Evolutionary conservation across 140 eudicot genomes (phyloP).

Genomic region (Stevia rebaudiana): DNA sequence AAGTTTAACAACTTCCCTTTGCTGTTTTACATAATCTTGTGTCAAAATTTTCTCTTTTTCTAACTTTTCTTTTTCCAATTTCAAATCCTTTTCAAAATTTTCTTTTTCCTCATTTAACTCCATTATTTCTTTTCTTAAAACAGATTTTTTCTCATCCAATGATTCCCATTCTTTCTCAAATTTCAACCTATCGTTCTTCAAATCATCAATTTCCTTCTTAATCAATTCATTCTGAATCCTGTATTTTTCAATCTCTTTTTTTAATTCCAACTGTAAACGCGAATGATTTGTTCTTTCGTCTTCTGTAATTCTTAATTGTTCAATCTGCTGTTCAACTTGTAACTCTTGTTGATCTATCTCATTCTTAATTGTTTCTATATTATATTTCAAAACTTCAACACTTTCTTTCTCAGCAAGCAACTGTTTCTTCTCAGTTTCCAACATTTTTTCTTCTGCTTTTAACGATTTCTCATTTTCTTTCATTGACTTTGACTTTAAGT

Average conservation of each 20-base stretch:
- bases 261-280: constrained; percentile 46
- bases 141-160: constrained; percentile 66
- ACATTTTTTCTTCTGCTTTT: constrained; percentile 42
- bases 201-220: constrained; percentile 59
- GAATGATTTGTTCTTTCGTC: constrained; percentile 46
- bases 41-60: constrained; percentile 47
- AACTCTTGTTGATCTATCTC: constrained; percentile 42
- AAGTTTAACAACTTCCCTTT: constrained; percentile 45
- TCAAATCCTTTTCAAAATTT: constrained; percentile 40
- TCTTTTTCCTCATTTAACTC: constrained; percentile 44
- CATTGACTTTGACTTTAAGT: constrained; percentile 38
- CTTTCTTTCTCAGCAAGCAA: constrained; percentile 44
- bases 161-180: constrained; percentile 89
- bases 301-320: constrained; percentile 42
- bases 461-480: constrained; percentile 55
- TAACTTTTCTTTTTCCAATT: constrained; percentile 43
- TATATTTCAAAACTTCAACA: constrained; percentile 33
- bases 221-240: constrained; percentile 42
- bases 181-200: constrained; percentile 59
- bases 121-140: constrained; percentile 35
- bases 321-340: constrained; percentile 44
- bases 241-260: constrained; percentile 61
- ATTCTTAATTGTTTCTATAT: constrained; percentile 36
- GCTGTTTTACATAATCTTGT: constrained; percentile 32
- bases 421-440: constrained; percentile 47